Evolutionary conservation across 75 land plant species (phyloP).

Genomic region (Picea sitchensis): DNA sequence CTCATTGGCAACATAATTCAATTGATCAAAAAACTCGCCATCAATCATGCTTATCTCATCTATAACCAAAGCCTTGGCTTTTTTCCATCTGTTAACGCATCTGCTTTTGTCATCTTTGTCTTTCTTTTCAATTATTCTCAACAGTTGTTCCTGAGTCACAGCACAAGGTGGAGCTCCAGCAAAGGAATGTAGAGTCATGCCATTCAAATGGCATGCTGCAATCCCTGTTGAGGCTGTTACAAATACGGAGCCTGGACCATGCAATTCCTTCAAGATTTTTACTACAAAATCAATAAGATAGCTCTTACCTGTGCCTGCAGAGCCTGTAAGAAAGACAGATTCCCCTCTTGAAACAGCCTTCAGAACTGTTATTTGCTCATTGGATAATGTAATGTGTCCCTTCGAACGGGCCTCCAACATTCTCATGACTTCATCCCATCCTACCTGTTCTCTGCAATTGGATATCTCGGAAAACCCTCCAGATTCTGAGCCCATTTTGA

Average conservation of each 20-base stretch:
- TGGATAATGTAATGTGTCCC: slow-evolving; percentile 13
- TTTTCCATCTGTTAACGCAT: slow-evolving; percentile 38
- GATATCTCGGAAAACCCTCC: too few species aligned
- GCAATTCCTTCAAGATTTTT: slow-evolving; percentile 17
- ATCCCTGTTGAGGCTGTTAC: slow-evolving; percentile 81
- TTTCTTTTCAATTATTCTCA: slow-evolving; percentile 15
- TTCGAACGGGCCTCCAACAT: too few species aligned
- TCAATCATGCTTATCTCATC: slow-evolving; percentile 86
- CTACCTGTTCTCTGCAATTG: too few species aligned
- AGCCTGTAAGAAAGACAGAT: slow-evolving; percentile 78
- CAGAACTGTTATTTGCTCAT: slow-evolving; percentile 38
- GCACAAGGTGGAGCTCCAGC: slow-evolving; percentile 52
- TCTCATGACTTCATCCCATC: too few species aligned
- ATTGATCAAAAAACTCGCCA: slow-evolving; percentile 59
- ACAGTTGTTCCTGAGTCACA: slow-evolving; percentile 14
- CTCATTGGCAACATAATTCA: slow-evolving; percentile 49
- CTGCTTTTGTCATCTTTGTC: not conserved
- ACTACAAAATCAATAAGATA: slow-evolving; percentile 41
- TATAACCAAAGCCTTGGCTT: slow-evolving; percentile 56
- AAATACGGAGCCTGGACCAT: slow-evolving; percentile 39
- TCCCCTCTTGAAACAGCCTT: slow-evolving; percentile 33
- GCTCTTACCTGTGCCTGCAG: slow-evolving; percentile 83
- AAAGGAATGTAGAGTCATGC: slow-evolving; percentile 73
- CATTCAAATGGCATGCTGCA: slow-evolving; percentile 64
- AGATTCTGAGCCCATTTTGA: too few species aligned